A percentile compares a stretch with the other conserved stretches of the same genome.
phyloP scores from a whole-genome alignment of 2,329 filamentous ascomycete species.

The Aspergillus sp. region DNA sequence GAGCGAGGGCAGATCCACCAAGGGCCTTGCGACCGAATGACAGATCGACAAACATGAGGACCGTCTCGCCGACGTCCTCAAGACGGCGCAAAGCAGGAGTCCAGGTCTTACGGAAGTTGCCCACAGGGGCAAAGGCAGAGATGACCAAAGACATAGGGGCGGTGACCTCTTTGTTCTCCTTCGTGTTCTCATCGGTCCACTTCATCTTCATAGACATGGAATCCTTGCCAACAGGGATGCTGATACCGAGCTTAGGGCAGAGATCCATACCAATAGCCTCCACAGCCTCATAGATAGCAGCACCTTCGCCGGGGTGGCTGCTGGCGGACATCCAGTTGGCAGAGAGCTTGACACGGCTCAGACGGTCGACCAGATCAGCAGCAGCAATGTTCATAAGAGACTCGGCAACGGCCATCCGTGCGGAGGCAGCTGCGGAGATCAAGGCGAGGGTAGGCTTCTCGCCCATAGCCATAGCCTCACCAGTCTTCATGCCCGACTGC shows the following conservation, averaged over 20 bases:
- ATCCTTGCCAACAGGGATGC: slow-evolving; percentile 95
- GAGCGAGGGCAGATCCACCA: slow-evolving; percentile 87
- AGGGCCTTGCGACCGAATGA: slow-evolving; percentile 75
- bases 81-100: slow-evolving; percentile 80
- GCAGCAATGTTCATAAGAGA: slow-evolving; percentile 91
- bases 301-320: slow-evolving; percentile 86
- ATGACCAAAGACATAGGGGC: slow-evolving; percentile 89
- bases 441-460: slow-evolving; percentile 86
- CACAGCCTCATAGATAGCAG: slow-evolving; percentile 88
- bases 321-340: slow-evolving; percentile 99
- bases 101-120: slow-evolving; percentile 83
- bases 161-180: slow-evolving; percentile 77
- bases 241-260: slow-evolving; percentile 84
- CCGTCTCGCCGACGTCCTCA: slow-evolving; percentile 84
- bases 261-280: slow-evolving; percentile 89
- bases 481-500: slow-evolving; percentile 67
- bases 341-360: slow-evolving; percentile 80
- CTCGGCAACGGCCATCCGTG: slow-evolving; percentile 94
- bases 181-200: slow-evolving; percentile 71
- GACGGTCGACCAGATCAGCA: slow-evolving; percentile 67
- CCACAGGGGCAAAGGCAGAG: slow-evolving; percentile 82
- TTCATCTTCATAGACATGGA: slow-evolving; percentile 99
- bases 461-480: slow-evolving; percentile 97
- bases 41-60: slow-evolving; percentile 88
- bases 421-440: slow-evolving; percentile 84